Base-by-base conservation (phyloP, 441 rosid species). In the Euphorbia celastroides region DNA sequence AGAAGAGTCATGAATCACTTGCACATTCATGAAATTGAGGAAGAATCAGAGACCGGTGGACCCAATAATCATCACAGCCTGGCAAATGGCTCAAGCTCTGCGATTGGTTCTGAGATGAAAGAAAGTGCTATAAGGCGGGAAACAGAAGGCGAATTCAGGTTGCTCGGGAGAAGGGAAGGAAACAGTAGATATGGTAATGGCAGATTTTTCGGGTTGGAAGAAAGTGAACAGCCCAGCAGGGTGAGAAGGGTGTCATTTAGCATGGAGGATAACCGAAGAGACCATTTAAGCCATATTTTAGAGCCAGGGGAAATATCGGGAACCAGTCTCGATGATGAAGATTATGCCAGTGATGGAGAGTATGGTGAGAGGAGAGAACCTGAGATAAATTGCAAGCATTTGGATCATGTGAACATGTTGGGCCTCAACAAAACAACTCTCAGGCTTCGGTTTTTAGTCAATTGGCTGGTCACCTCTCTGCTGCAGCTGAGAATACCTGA, bases 51-150 rank as follows among this genome's bases (percentile, higher is more conserved):
- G 46, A 67, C 69, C 67, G 65, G 71, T 67, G 70, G 62, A 51
- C 31, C 77, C 38, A 50, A 58, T 62, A 78, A 26, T 65, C 76
- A 66, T 41, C 64, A 60, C 50, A 57, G 72, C 57, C 57, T 77
- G 23, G 72, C 70, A 57, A 79, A 87, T 69, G 90, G 96, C 58
- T 73, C 73, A 26, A 74, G 74, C 66, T 78, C 83, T 50, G 84
- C 69, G 46, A 78, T 81, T 71, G 74, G 83, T 70, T 48, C 79
- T n/a, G 91, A 80, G 59, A 71, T 82, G 62, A 93, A 88, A 76
- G 97, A 93, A 70, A 89, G 96, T 61, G 99, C 97, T 5, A 93
- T 93, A 70, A 83, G 93, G 74, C 83, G 99, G 74, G 99, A 93
- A 77, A 93, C 97, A 22, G 99, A 91, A 83, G 89, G 95, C 44